Percentiles rank a stretch among this genome's conserved stretches.
phyloP scores from a whole-genome alignment of 352 stramenopile genomes.

The Globisporangium emineosum region DNA sequence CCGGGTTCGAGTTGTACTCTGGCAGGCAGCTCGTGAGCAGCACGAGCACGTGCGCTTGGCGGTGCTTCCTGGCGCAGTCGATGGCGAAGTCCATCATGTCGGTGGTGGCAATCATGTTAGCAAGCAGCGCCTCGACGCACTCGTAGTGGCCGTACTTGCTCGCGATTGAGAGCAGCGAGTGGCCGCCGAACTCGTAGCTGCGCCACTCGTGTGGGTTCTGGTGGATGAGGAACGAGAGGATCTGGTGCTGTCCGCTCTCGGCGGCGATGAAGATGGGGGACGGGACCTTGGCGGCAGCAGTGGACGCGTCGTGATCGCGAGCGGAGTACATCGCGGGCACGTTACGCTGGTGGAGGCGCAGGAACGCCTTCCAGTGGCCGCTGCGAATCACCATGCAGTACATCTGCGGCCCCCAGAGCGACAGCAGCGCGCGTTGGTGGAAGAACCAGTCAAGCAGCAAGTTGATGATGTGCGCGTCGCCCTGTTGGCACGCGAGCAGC shows the following conservation, averaged over 20 bases:
- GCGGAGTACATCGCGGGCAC: constrained; percentile 22
- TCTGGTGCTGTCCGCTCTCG: constrained; percentile 47
- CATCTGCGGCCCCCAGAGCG: constrained; percentile 55
- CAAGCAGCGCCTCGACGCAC: constrained; percentile 56
- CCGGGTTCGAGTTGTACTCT: constrained; percentile 32
- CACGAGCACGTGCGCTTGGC: constrained; percentile 66
- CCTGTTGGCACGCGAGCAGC: constrained; percentile 54
- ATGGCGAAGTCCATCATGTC: constrained; percentile 48
- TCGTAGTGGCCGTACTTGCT: constrained; percentile 68
- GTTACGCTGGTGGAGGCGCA: constrained; percentile 41
- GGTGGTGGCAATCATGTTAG: constrained; percentile 21
- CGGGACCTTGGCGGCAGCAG: constrained; percentile 36
- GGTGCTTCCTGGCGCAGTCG: constrained; percentile 42
- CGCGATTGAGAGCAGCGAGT: constrained; percentile 62
- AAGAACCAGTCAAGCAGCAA: constrained; percentile 66
- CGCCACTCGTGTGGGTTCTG: constrained; percentile 25
- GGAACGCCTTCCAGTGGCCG: constrained; percentile 63
- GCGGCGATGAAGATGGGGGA: constrained; percentile 56
- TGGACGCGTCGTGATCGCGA: background rate
- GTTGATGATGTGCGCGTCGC: constrained; percentile 45
- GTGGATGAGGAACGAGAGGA: constrained; percentile 49
- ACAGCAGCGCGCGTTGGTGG: constrained; percentile 35
- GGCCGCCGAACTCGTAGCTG: constrained; percentile 55
- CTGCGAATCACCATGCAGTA: constrained; percentile 65
- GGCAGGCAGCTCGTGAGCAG: constrained; percentile 68